Conservation (phyloP, 2,329 filamentous ascomycete species). For the Penicillium sp. region DNA sequence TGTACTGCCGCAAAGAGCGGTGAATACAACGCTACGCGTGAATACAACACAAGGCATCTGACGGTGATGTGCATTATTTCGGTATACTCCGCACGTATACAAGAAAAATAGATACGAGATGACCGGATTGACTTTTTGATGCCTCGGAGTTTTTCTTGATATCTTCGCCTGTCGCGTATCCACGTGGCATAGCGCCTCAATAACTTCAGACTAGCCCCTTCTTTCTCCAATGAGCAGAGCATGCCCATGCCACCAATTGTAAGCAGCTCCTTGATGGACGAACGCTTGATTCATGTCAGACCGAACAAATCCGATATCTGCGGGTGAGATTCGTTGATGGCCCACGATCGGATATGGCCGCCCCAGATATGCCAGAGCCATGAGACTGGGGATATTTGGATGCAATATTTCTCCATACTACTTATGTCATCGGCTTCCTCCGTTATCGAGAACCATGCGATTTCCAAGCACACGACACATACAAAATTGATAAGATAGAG, state of each 20-base stretch:
- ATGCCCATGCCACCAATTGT: background rate
- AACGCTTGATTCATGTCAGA: background rate
- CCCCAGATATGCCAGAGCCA: background rate
- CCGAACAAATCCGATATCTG: background rate
- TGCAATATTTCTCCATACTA: background rate
- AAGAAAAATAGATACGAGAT: background rate
- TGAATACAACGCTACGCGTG: background rate
- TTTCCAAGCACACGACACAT: background rate
- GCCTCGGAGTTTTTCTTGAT: background rate
- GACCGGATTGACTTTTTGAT: background rate
- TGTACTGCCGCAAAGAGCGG: background rate
- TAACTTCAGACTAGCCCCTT: background rate
- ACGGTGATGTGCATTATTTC: background rate
- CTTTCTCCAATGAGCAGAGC: background rate
- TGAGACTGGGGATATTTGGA: background rate
- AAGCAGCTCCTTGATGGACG: background rate
- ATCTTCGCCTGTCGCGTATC: background rate
- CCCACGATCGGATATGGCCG: slow-evolving; percentile 9
- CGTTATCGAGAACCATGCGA: slow-evolving; percentile 13
- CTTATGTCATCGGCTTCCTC: slow-evolving; percentile 7
- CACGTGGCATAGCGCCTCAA: background rate
- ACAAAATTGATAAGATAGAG: slow-evolving; percentile 11
- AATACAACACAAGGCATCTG: background rate
- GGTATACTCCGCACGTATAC: background rate
- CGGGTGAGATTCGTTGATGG: background rate